Percentiles rank a stretch among this genome's conserved stretches.
Conservation (phyloP, 2,329 filamentous ascomycete genomes). For the Cytospora chrysosperma region DNA sequence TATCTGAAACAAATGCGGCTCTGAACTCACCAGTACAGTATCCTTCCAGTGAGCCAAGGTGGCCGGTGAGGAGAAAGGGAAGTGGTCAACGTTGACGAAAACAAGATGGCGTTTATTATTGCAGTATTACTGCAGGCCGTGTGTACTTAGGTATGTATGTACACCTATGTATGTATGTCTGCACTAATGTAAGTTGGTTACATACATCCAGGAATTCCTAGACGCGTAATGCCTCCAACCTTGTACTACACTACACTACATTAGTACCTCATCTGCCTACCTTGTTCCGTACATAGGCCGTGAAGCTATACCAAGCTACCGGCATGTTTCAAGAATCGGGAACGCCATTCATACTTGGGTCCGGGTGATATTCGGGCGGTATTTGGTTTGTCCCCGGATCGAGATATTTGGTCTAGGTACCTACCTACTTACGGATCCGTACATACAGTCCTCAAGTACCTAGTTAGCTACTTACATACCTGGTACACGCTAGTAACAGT, state of each 20-base stretch:
- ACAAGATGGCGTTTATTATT: neutral
- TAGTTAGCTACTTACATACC: too few species aligned
- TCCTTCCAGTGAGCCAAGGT: neutral
- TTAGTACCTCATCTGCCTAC: too few species aligned
- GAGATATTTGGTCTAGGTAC: neutral
- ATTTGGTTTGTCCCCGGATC: too few species aligned
- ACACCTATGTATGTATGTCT: neutral
- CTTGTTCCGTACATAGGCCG: too few species aligned
- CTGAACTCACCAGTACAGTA: neutral
- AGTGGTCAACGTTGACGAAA: neutral
- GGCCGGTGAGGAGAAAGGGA: neutral
- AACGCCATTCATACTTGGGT: neutral
- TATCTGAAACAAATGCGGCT: constrained; percentile 14
- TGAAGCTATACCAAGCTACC: neutral
- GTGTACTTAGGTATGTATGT: neutral
- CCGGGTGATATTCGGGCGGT: neutral
- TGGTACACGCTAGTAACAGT: too few species aligned
- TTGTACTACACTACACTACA: too few species aligned
- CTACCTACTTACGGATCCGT: too few species aligned
- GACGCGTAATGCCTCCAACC: neutral
- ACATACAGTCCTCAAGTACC: too few species aligned
- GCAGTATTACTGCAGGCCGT: neutral
- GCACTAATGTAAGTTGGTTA: neutral
- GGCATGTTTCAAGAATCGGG: neutral
- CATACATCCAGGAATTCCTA: too few species aligned